Percentiles rank a stretch among this genome's conserved stretches.
These are phyloP conservation scores for Raffaelea deltoideospora DNA, from an alignment of 2,329 filamentous ascomycete species.

Conservation along the genomic window DNA sequence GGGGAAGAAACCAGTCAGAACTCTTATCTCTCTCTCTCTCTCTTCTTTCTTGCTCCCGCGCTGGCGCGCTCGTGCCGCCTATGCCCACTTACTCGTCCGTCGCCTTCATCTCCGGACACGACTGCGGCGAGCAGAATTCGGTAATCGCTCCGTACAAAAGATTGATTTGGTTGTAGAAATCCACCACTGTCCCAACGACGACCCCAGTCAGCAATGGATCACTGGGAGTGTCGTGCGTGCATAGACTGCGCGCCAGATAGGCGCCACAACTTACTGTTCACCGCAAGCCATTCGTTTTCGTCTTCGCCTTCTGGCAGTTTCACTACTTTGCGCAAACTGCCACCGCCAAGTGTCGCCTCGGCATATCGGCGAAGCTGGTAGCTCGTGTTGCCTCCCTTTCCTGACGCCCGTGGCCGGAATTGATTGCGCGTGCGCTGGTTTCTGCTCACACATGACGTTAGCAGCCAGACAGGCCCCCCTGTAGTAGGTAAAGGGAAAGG, in stretches of 20 bases:
- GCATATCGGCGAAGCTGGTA: constrained; percentile 97
- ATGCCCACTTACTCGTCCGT: constrained; percentile 66
- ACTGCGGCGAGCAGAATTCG: constrained; percentile 94
- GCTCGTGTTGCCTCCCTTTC: constrained; percentile 69
- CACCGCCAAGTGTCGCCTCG: constrained; percentile 88
- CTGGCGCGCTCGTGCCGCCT: not conserved
- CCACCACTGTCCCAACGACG: constrained; percentile 67
- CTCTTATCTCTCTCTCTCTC: not conserved
- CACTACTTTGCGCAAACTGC: constrained; percentile 88
- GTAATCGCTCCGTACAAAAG: constrained; percentile 97
- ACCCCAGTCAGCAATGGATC: too few species aligned
- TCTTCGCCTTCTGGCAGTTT: constrained; percentile 96
- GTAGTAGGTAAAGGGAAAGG: too few species aligned
- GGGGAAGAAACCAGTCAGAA: too few species aligned
- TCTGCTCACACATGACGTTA: constrained; percentile 33
- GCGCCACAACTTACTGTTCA: constrained; percentile 79
- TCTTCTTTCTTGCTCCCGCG: not conserved
- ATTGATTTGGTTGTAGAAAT: constrained; percentile 99
- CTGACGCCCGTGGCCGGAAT: constrained; percentile 74
- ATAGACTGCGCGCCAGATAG: too few species aligned
- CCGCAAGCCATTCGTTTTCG: constrained; percentile 93
- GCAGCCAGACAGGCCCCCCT: too few species aligned
- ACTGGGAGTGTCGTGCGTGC: too few species aligned
- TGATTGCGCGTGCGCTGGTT: constrained; percentile 80
- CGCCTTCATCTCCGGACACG: constrained; percentile 99